These are phyloP conservation scores for Backusella mclennaniae DNA, from an alignment of 192 early-diverging fungal genomes.

Conservation along the genomic window DNA sequence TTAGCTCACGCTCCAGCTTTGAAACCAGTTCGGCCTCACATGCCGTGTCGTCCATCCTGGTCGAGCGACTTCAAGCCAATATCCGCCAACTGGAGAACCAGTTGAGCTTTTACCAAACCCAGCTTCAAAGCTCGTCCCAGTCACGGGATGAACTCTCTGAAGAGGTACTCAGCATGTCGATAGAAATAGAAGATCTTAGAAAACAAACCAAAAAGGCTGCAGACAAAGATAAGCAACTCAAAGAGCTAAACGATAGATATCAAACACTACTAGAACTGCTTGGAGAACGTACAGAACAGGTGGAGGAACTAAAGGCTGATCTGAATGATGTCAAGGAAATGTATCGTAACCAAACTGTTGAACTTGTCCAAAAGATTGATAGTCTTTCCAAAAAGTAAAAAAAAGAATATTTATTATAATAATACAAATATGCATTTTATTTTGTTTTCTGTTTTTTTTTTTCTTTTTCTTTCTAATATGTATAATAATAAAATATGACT, in stretches of 20 bases:
- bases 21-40: conserved; percentile 10
- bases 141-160: conserved; percentile 71
- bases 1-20: conserved; percentile 31
- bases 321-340: conserved; percentile 79
- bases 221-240: conserved; percentile 49
- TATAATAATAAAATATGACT: background rate
- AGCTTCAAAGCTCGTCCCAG: conserved; percentile 59
- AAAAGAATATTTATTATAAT: background rate
- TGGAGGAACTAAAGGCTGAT: conserved; percentile 77
- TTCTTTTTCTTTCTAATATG: background rate
- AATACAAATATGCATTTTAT: conserved; percentile 6
- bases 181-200: conserved; percentile 58
- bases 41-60: conserved; percentile 36
- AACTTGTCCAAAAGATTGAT: conserved; percentile 51
- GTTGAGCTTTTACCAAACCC: conserved; percentile 58
- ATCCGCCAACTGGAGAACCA: conserved; percentile 68
- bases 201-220: conserved; percentile 16
- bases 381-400: conserved; percentile 24
- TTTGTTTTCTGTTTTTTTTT: background rate
- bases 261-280: conserved; percentile 79
- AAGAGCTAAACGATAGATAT: conserved; percentile 62
- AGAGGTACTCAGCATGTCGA: conserved; percentile 66
- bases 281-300: conserved; percentile 87
- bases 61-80: conserved; percentile 59
- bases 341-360: conserved; percentile 63